These are phyloP conservation scores for Helotiales sp. DNA, from an alignment of 2,329 filamentous ascomycete genomes.

Conservation along the genomic window DNA sequence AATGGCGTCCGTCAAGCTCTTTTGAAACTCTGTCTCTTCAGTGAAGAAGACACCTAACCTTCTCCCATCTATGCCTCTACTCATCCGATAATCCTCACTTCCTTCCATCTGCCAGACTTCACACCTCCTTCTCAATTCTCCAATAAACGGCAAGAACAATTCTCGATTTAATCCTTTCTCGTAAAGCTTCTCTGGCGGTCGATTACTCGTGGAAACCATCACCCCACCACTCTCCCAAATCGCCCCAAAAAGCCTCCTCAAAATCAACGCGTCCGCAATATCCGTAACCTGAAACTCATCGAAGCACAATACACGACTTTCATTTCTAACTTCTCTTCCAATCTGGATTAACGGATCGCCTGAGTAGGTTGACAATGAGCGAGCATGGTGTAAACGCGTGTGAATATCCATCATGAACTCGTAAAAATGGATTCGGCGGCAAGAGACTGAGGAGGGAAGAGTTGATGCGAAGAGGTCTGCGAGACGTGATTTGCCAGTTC, in stretches of 20 bases:
- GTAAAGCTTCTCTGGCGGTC: conserved; percentile 10
- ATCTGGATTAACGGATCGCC: conserved; percentile 9
- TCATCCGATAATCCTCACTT: conserved; percentile 14
- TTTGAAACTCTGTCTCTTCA: background rate
- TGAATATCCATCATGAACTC: conserved; percentile 20
- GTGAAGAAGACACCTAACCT: conserved; percentile 7
- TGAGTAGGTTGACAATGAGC: background rate
- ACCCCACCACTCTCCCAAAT: conserved; percentile 12
- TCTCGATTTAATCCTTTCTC: conserved; percentile 13
- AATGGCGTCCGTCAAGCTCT: background rate
- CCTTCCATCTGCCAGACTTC: conserved; percentile 18
- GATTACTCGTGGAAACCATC: conserved; percentile 10
- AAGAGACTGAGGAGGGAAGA: conserved; percentile 5
- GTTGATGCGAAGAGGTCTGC: conserved; percentile 14
- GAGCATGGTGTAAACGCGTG: conserved; percentile 11
- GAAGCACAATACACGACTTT: conserved; percentile 14
- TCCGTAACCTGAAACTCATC: conserved; percentile 19
- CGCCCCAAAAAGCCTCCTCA: conserved; percentile 10
- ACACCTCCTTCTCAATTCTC: conserved; percentile 7
- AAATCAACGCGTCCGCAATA: conserved; percentile 16
- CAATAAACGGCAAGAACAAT: conserved; percentile 16
- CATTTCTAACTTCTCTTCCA: conserved; percentile 1
- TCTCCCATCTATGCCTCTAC: background rate
- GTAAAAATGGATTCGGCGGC: conserved; percentile 12
- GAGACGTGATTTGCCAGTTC: conserved; percentile 12